Evolutionary conservation across 768 basidiomycete genomes (phyloP), one percentile per base, ranked within the genome.

Genomic region (Termitomyces heimii): DNA sequence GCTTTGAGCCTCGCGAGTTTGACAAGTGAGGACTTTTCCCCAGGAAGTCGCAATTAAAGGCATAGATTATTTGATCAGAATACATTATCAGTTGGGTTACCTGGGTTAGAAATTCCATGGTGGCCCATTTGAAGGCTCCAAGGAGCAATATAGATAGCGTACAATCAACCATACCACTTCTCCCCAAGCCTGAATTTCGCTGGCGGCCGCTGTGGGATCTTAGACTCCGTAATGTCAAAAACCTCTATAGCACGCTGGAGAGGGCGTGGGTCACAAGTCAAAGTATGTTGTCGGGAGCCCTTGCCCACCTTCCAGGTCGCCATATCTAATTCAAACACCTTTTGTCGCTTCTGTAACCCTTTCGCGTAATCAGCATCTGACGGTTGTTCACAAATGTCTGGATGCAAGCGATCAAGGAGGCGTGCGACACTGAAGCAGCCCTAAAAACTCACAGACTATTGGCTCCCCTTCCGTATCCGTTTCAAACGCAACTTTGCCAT

Each of bases 261-360:
- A 45, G 44, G 29, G 26, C 31, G 12, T 48, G 6, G 22, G 43
- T 35, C 54, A 53, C 44, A 34, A 45, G 43, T 29, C 13, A 43
- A 18, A 7, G 28, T 29, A 45, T 56, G 43, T 4, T 18, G 49
- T n/a, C n/a, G 14, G 16, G 16, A 47, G 39, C 22, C 16, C 10
- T 48, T 14, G 68, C 79, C 49, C 61, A 94, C 95, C 82, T 79
- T 72, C 95, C 95, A 99, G 0, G 88, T 86, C 4, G 83, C 81
- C 84, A 90, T 86, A 62, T 96, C 94, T 63, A 98, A 85, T 69
- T 98, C 94, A 61, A 97, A 77, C 0, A 99, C 89, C 60, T 93
- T 82, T 68, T 99, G 96, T 45, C 83, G 82, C 66, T 89, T 93
- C 60, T 78, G 77, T 37, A 90, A 73, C 1, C 88, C 86, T 0